Conservation (phyloP, 73 alveolate species). For the Paramecium sonneborni region DNA sequence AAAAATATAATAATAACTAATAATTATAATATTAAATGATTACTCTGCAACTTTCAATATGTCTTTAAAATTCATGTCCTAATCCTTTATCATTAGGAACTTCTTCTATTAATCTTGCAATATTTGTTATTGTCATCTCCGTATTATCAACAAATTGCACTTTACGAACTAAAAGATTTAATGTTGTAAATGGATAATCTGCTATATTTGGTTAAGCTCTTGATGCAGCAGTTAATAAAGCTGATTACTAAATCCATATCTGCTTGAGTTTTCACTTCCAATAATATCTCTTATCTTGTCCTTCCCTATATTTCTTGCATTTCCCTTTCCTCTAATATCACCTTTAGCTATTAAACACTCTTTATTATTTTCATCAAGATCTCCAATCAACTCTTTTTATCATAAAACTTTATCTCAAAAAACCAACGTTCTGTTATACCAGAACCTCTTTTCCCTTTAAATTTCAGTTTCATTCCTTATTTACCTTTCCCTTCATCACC, state of each 20-base stretch:
- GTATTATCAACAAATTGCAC: constrained; percentile 81
- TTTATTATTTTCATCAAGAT: constrained; percentile 71
- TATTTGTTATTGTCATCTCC: constrained; percentile 86
- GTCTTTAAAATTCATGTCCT: constrained; percentile 92
- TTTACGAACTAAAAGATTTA: constrained; percentile 90
- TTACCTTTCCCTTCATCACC: constrained; percentile 90
- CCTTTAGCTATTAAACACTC: constrained; percentile 79
- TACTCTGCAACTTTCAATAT: constrained; percentile 90
- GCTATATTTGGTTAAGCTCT: constrained; percentile 97
- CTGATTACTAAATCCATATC: constrained; percentile 93
- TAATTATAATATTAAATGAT: constrained; percentile 16
- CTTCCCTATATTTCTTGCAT: constrained; percentile 57
- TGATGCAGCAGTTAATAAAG: constrained; percentile 85
- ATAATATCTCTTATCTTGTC: constrained; percentile 75
- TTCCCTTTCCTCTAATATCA: constrained; percentile 81
- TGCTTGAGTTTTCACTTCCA: constrained; percentile 89
- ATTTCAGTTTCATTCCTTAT: constrained; percentile 72
- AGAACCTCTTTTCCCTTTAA: constrained; percentile 79
- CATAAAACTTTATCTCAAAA: constrained; percentile 71
- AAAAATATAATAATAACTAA: constrained; percentile 53
- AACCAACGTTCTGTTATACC: constrained; percentile 78
- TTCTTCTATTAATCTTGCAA: constrained; percentile 96
- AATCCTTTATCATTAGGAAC: constrained; percentile 91
- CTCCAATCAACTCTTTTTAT: constrained; percentile 63
- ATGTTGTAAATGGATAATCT: constrained; percentile 97